Conservation (phyloP, 768 basidiomycete species). For the Lentinula edodes region DNA sequence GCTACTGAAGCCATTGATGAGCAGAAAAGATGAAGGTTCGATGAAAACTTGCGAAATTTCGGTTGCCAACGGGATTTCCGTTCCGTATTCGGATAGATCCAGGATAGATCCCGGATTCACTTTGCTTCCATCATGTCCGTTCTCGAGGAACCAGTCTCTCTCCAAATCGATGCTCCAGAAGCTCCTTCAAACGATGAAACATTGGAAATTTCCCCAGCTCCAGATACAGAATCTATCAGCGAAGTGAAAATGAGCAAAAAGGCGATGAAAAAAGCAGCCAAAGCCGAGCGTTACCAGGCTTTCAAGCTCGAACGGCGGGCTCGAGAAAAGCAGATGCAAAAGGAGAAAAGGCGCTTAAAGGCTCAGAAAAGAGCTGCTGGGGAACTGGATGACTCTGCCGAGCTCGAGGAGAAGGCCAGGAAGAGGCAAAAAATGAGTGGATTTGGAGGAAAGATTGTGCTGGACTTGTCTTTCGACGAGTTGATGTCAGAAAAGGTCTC, state of each 20-base stretch:
- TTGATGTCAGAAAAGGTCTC: constrained; percentile 90
- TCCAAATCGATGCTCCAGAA: background rate
- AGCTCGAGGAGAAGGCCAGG: constrained; percentile 31
- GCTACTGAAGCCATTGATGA: constrained; percentile 1
- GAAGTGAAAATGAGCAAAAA: constrained; percentile 43
- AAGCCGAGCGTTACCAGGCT: constrained; percentile 57
- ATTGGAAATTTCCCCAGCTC: background rate
- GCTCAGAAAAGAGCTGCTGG: constrained; percentile 60
- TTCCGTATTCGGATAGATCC: background rate
- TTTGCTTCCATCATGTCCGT: background rate
- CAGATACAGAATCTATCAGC: constrained; percentile 9
- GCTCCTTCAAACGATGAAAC: background rate
- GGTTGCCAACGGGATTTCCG: background rate
- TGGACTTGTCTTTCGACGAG: constrained; percentile 92
- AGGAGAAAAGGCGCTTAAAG: constrained; percentile 60
- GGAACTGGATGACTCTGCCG: constrained; percentile 44
- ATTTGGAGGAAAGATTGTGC: constrained; percentile 62
- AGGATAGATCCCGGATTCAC: background rate
- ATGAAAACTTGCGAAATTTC: background rate
- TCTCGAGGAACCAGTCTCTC: background rate
- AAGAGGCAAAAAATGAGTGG: constrained; percentile 22
- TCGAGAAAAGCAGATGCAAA: constrained; percentile 71
- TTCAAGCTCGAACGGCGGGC: constrained; percentile 71
- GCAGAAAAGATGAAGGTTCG: background rate
- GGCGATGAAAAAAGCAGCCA: constrained; percentile 72